Evolutionary conservation across 2,329 filamentous ascomycete species (phyloP).

Genomic region (Ceratocystiopsis brevicomis): DNA sequence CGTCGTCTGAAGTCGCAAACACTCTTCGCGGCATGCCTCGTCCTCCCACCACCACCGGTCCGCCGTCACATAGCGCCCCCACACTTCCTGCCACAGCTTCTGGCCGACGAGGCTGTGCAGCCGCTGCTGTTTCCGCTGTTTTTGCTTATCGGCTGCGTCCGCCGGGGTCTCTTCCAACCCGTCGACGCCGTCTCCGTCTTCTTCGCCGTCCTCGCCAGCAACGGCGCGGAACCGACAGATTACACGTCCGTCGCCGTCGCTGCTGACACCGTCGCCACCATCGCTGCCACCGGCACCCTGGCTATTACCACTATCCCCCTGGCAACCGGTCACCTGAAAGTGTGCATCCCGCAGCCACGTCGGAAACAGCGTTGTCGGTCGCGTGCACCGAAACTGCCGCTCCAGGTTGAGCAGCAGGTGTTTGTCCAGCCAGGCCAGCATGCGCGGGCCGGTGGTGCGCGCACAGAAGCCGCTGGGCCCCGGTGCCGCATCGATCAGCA

Average conservation of each 20-base stretch:
- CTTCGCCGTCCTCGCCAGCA: neutral
- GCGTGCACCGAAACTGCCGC: constrained; percentile 36
- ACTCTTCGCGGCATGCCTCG: constrained; percentile 33
- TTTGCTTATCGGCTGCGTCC: constrained; percentile 1
- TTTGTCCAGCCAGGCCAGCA: constrained; percentile 43
- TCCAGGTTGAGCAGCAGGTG: constrained; percentile 41
- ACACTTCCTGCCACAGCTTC: constrained; percentile 42
- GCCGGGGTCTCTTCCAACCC: neutral
- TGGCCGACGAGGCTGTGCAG: constrained; percentile 33
- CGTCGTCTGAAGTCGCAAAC: constrained; percentile 30
- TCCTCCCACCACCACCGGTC: constrained; percentile 46
- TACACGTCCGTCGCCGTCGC: neutral
- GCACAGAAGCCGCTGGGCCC: constrained; percentile 10
- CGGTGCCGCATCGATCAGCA: constrained; percentile 44
- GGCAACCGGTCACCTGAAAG: constrained; percentile 26
- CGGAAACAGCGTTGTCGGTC: constrained; percentile 38
- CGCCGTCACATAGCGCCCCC: constrained; percentile 32
- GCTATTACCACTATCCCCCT: constrained; percentile 4
- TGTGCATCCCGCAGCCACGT: constrained; percentile 37
- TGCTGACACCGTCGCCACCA: neutral
- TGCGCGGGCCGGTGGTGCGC: constrained; percentile 31
- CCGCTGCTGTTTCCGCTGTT: constrained; percentile 13
- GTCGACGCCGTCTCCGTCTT: neutral
- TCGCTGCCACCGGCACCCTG: neutral
- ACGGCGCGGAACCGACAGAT: too few species aligned